A percentile compares a stretch with the other conserved stretches of the same genome.
Evolutionary conservation across 805 yeast genomes (phyloP).

Genomic region (Wilhelminamyces savonicus): DNA sequence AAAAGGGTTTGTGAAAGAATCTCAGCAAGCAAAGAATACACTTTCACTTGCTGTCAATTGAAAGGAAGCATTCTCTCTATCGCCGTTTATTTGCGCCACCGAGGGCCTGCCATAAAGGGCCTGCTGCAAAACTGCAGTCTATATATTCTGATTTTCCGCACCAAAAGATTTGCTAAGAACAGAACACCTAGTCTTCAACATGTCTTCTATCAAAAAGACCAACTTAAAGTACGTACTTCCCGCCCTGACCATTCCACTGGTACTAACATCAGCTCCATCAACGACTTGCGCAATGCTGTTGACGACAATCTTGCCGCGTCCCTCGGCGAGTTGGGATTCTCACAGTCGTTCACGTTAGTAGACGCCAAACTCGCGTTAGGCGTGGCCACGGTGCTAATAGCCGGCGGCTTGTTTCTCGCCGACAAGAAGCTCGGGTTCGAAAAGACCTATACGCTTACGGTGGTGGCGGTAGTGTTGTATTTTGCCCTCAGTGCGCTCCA

Average conservation of each 20-base stretch:
- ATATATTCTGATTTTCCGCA: background rate
- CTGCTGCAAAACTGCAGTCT: background rate
- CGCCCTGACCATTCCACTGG: too few relatives aligned
- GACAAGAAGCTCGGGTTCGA: conserved; percentile 45
- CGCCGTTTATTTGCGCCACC: background rate
- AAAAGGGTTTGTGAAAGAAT: too few relatives aligned
- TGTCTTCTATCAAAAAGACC: conserved; percentile 14
- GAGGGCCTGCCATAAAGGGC: background rate
- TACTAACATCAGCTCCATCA: conserved; percentile 29
- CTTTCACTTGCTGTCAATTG: too few relatives aligned
- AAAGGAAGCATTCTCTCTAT: background rate
- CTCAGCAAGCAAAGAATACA: too few relatives aligned
- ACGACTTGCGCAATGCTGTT: conserved; percentile 41
- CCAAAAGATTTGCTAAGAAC: background rate
- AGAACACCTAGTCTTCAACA: background rate
- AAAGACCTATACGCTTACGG: conserved; percentile 30
- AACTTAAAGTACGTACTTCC: conserved; percentile 19
- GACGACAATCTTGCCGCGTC: conserved; percentile 43
- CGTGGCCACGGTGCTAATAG: conserved; percentile 37
- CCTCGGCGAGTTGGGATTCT: conserved; percentile 39
- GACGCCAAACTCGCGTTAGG: conserved; percentile 49
- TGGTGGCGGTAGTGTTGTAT: conserved; percentile 30
- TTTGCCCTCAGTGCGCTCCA: conserved; percentile 27
- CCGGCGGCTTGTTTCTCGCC: conserved; percentile 39
- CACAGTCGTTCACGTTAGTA: conserved; percentile 37